Conservation (phyloP, 306 rosid species). For the Quercus wislizeni region DNA sequence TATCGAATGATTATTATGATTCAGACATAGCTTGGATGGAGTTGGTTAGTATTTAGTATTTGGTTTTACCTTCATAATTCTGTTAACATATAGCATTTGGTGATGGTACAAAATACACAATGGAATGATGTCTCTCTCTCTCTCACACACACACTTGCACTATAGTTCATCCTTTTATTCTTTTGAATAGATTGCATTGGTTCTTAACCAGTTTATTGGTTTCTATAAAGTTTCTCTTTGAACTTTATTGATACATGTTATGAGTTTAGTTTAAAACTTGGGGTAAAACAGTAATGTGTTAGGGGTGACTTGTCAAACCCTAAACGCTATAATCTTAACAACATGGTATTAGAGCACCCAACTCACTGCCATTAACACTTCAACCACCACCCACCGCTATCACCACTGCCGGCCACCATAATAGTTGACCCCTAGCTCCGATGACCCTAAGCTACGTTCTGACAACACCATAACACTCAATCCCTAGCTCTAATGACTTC, state of each 20-base stretch:
- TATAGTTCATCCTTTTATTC: background rate
- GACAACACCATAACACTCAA: no score
- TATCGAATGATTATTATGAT: slow-evolving; percentile 85
- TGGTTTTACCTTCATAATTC: slow-evolving; percentile 10
- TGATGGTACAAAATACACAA: background rate
- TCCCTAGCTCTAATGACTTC: no score
- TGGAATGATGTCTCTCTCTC: background rate
- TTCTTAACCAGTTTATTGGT: background rate
- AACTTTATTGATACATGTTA: background rate
- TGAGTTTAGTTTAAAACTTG: no score
- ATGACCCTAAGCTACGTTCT: no score
- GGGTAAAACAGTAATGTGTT: no score
- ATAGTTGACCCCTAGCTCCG: no score
- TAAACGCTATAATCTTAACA: no score
- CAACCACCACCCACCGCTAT: no score
- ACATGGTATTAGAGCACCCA: no score
- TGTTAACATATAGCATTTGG: background rate
- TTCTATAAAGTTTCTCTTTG: background rate
- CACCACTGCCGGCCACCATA: no score
- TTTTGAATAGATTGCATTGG: background rate
- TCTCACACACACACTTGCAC: background rate
- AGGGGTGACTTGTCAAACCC: no score
- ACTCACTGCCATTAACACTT: no score
- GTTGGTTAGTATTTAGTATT: slow-evolving; percentile 62
- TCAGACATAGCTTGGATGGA: slow-evolving; percentile 95